A percentile compares a stretch with the other conserved stretches of the same genome.
These are phyloP conservation scores for Grammothele lineata DNA, from an alignment of 768 basidiomycete species.

Conservation along the genomic window DNA sequence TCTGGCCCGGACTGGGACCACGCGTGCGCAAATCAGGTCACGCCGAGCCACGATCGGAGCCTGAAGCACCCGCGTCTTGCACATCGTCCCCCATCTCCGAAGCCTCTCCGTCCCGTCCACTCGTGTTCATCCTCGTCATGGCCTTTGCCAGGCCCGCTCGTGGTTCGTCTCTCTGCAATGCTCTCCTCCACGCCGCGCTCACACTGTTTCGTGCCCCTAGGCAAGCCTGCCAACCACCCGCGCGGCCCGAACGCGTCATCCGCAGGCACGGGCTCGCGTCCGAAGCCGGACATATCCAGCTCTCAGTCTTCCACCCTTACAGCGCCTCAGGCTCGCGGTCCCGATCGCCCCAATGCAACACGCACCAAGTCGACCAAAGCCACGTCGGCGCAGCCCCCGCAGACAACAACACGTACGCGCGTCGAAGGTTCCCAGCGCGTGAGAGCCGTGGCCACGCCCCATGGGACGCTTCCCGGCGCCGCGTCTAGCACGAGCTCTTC, in stretches of 20 bases:
- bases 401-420: slow-evolving; percentile 1
- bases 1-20: slow-evolving; percentile 1
- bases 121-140: slow-evolving; percentile 9
- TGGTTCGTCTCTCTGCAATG: neutral
- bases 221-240: neutral
- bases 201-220: neutral
- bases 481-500: slow-evolving; percentile 1
- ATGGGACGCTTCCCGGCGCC: slow-evolving; percentile 1
- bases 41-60: neutral
- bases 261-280: slow-evolving; percentile 2
- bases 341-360: slow-evolving; percentile 1
- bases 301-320: neutral
- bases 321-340: neutral
- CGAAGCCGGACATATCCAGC: slow-evolving; percentile 7
- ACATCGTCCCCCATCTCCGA: neutral
- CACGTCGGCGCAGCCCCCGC: slow-evolving; percentile 4
- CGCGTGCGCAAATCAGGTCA: slow-evolving; percentile 7
- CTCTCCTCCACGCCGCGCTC: neutral
- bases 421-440: slow-evolving; percentile 7
- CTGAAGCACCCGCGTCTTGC: neutral
- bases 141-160: slow-evolving; percentile 6
- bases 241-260: slow-evolving; percentile 7
- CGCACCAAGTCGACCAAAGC: slow-evolving; percentile 5
- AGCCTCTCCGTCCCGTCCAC: neutral
- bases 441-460: slow-evolving; percentile 13